Percentiles rank a stretch among this genome's conserved stretches.
Evolutionary conservation across 257 asterid species (phyloP).

Genomic region (Mitragyna speciosa): DNA sequence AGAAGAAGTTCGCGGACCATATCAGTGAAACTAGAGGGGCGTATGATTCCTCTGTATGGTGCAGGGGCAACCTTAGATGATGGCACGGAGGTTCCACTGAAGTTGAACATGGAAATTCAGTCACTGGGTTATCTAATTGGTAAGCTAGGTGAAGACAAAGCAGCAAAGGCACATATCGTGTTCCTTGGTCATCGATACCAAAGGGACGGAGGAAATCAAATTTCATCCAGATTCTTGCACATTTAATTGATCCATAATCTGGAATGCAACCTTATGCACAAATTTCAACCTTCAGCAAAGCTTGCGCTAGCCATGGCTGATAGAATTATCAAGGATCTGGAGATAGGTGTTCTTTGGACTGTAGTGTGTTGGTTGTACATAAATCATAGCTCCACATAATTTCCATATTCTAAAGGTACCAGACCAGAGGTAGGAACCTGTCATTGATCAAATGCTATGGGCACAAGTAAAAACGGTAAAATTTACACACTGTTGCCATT

Average conservation of each 20-base stretch:
- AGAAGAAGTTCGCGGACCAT: conserved; percentile 35
- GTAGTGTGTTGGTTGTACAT: neutral
- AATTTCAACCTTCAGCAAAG: neutral
- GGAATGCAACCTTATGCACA: neutral
- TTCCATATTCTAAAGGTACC: neutral
- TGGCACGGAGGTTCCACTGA: conserved; percentile 43
- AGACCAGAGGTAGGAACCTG: neutral
- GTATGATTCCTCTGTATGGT: conserved; percentile 61
- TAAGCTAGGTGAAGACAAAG: conserved; percentile 52
- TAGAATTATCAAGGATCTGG: neutral
- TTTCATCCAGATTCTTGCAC: conserved; percentile 47
- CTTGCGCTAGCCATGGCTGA: neutral
- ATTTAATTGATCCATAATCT: conserved; percentile 23
- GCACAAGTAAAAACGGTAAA: neutral
- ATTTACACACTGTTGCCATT: neutral
- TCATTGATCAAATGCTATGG: neutral
- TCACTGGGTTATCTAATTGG: conserved; percentile 51
- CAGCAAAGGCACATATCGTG: conserved; percentile 50
- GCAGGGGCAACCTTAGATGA: conserved; percentile 42
- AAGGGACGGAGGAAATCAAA: conserved; percentile 24
- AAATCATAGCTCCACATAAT: neutral
- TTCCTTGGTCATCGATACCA: conserved; percentile 35
- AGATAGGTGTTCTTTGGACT: neutral
- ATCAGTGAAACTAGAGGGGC: conserved; percentile 50
- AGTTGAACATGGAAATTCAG: conserved; percentile 43